These are phyloP conservation scores for Plectranthus barbatus DNA, from an alignment of 257 asterid species.

Conservation along the genomic window DNA sequence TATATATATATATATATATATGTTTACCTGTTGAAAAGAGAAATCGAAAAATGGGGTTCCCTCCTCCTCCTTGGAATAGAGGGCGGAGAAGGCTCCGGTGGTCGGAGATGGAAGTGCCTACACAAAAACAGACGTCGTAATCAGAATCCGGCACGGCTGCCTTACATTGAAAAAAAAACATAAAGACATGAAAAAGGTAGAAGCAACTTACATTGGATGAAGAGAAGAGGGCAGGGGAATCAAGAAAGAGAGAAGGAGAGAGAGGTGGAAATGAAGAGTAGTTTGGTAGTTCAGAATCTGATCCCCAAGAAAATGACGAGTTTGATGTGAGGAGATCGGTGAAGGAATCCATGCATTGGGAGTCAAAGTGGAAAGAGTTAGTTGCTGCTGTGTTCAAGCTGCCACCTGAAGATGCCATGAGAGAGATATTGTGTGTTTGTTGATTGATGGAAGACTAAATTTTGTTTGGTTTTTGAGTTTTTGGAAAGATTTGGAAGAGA, in stretches of 20 bases:
- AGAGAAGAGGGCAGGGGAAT: constrained; percentile 63
- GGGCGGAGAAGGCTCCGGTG: constrained; percentile 38
- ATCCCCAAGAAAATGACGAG: constrained; percentile 23
- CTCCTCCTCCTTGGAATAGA: constrained; percentile 29
- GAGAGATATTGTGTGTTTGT: not conserved
- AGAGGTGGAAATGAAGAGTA: constrained; percentile 43
- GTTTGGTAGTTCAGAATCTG: not conserved
- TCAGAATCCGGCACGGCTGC: too few species aligned
- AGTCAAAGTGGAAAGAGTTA: constrained; percentile 3
- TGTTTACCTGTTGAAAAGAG: constrained; percentile 33
- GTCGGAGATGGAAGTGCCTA: constrained; percentile 73
- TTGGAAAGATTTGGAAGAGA: not conserved
- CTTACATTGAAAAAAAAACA: too few species aligned
- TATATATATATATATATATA: too few species aligned
- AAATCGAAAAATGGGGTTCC: constrained; percentile 27
- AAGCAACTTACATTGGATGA: constrained; percentile 57
- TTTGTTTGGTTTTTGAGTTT: too few species aligned
- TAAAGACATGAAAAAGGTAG: not conserved
- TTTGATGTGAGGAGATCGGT: constrained; percentile 24
- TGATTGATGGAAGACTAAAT: not conserved
- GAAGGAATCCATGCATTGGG: too few species aligned
- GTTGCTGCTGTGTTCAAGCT: constrained; percentile 11
- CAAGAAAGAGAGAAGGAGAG: constrained; percentile 62
- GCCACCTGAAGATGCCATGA: constrained; percentile 19
- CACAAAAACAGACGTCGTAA: not conserved